Percentiles rank a stretch among this genome's conserved stretches.
Conservation (phyloP, 805 yeast genomes). For the Kazachstania taianensis region DNA sequence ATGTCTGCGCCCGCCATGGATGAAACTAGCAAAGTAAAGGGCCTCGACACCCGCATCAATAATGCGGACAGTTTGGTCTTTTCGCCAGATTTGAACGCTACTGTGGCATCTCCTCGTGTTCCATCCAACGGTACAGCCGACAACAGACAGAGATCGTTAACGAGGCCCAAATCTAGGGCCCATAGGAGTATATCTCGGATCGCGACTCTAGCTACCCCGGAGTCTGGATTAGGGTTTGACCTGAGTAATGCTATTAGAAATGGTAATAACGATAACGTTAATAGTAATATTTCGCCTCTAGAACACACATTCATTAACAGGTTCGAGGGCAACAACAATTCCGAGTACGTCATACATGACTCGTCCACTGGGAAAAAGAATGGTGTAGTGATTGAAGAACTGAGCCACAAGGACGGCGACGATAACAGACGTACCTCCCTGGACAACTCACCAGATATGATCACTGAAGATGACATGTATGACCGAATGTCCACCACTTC, state of each 20-base stretch:
- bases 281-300: neutral
- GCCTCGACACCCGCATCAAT: no score
- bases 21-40: neutral
- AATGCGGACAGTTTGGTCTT: neutral
- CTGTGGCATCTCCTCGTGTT: neutral
- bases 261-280: neutral
- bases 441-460: neutral
- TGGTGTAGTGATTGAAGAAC: slow-evolving; percentile 11
- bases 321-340: no score
- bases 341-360: slow-evolving; percentile 13
- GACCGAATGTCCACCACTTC: slow-evolving; percentile 25
- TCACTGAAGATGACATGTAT: slow-evolving; percentile 19
- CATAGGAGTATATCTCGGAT: slow-evolving; percentile 3
- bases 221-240: slow-evolving; percentile 4
- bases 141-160: neutral
- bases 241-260: neutral
- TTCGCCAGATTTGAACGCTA: no score
- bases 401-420: slow-evolving; percentile 3
- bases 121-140: neutral
- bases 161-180: neutral
- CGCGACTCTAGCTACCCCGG: slow-evolving; percentile 3
- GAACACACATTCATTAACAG: slow-evolving; percentile 5
- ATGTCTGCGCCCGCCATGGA: slow-evolving; percentile 4
- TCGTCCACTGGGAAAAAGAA: slow-evolving; percentile 7
- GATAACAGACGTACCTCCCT: no score